Evolutionary conservation across 2,329 filamentous ascomycete genomes (phyloP), one percentile per base, ranked within the genome.

Genomic region (Xylariaceae sp.): DNA sequence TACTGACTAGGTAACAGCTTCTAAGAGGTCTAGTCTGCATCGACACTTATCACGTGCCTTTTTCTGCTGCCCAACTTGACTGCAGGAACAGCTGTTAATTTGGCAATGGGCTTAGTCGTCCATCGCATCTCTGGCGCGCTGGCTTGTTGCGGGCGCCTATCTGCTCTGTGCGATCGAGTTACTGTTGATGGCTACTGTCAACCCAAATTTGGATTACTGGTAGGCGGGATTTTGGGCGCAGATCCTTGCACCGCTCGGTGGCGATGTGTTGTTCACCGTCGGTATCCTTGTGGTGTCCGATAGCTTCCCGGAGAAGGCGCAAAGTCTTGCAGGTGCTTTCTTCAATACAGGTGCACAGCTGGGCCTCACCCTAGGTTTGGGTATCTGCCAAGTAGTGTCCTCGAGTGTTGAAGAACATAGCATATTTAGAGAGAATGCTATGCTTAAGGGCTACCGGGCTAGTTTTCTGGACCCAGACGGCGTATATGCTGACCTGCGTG

Each of bases 301-400:
- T 22, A 74, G 71, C 1, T 82, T 82, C 51, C 77, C 78, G 0
- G 64, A 71, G 0, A 68, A 78, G 15, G 75, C 72, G 2, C 81
- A 85, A 49, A 79, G 76, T 0, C 68, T 85, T 0, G 81, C 79
- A 0, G 81, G 81, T 0, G 80, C 75, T 0, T 77, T 84, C 0
- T 84, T 84, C 64, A 82, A 80, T 45, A 80, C 77, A 2, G 71
- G 80, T 1, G 71, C 73, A 0, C 79, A 83, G 48, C 77, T 85
- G 48, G 82, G 81, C 0, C 78, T 71, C 15, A 72, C 74, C 0
- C 67, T 82, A 1, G 78, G 77, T 0, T 59, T 82, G 3, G 76
- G 77, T 7, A 62, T 77, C 2, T 73, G 75, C 9, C 74, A 75
- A 10, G 72, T 76, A 0, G 74, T 82, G 31, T 68, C 73, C 1